phyloP scores from a whole-genome alignment of 148 eudicot species.

The Diospyros lotus region DNA sequence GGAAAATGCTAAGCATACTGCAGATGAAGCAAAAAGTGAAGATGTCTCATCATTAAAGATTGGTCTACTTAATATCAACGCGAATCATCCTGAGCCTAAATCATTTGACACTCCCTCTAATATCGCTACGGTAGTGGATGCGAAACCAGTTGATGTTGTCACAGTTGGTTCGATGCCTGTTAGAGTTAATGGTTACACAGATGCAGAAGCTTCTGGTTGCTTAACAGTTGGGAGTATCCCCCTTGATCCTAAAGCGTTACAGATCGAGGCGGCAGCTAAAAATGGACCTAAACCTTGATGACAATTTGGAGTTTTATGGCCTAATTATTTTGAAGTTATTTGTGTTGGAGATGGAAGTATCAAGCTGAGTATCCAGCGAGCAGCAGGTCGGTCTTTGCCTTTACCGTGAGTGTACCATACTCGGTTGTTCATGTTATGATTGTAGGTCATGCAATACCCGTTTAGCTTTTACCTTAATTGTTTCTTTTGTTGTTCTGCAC shows the following conservation, averaged over 20 bases:
- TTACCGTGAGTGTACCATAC: no score
- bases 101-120: background rate
- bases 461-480: no score
- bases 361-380: no score
- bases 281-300: conserved; percentile 18
- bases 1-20: conserved; percentile 13
- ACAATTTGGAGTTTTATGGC: background rate
- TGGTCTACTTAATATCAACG: conserved; percentile 49
- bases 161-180: no score
- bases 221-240: no score
- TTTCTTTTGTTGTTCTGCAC: no score
- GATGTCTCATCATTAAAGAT: conserved; percentile 36
- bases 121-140: conserved; percentile 11
- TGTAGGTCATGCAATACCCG: no score
- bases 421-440: no score
- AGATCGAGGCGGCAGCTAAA: conserved; percentile 2
- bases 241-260: no score
- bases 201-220: no score
- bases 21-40: conserved; percentile 19
- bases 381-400: no score
- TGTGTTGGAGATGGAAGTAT: background rate
- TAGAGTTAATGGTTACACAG: no score
- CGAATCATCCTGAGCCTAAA: conserved; percentile 31
- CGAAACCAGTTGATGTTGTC: conserved; percentile 5
- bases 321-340: background rate